Evolutionary conservation across 2,329 filamentous ascomycete genomes (phyloP).

Genomic region (Hypoxylon rubiginosum): DNA sequence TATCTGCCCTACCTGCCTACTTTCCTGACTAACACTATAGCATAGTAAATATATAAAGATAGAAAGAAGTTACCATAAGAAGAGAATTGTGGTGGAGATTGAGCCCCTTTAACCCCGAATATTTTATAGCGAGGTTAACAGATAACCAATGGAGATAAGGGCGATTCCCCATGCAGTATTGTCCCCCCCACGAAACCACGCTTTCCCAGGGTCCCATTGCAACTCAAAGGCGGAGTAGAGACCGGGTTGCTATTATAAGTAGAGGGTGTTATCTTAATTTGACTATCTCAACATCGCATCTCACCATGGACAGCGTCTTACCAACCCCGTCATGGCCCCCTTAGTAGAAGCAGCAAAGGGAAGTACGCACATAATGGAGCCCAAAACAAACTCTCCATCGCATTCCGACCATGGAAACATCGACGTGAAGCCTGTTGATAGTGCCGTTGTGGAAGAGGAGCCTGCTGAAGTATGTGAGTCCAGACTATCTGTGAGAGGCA

Average conservation of each 20-base stretch:
- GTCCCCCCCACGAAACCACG: neutral
- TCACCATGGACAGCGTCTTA: neutral
- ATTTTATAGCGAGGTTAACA: neutral
- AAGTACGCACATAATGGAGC: slow-evolving; percentile 14
- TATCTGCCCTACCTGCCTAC: too few species aligned
- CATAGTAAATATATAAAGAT: too few species aligned
- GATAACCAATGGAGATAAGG: slow-evolving; percentile 3
- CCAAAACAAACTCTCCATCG: neutral
- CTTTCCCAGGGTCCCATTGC: slow-evolving; percentile 12
- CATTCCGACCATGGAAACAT: neutral
- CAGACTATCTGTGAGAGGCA: slow-evolving; percentile 25
- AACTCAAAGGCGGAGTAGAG: slow-evolving; percentile 18
- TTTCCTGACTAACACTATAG: too few species aligned
- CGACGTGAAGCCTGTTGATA: slow-evolving; percentile 4
- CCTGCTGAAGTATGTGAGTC: neutral
- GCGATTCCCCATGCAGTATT: neutral
- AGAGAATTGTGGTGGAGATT: too few species aligned
- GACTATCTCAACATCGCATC: neutral
- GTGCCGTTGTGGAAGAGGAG: slow-evolving; percentile 5
- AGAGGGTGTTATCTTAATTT: neutral
- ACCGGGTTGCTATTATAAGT: neutral
- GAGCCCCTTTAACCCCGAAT: too few species aligned
- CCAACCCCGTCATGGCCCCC: neutral
- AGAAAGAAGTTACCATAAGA: too few species aligned
- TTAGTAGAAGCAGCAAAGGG: neutral